phyloP scores from a whole-genome alignment of 2,329 filamentous ascomycete genomes.

The Geosmithia putterillii region DNA sequence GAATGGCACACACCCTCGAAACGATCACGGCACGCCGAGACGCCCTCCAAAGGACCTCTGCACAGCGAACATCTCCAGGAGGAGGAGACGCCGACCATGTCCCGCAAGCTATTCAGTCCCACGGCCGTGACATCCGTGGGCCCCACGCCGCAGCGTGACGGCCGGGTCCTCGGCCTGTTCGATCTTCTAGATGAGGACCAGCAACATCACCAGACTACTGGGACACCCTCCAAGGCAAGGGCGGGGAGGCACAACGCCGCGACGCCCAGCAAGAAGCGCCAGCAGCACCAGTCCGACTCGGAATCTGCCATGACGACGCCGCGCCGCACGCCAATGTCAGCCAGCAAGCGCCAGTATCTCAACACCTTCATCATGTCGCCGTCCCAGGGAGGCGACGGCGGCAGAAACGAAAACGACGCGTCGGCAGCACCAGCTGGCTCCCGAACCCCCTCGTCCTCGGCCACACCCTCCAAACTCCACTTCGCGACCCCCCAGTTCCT shows the following conservation, averaged over 20 bases:
- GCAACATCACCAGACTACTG: not conserved
- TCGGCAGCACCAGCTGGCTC: not conserved
- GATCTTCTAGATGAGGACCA: constrained; percentile 46
- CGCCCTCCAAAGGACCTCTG: constrained; percentile 28
- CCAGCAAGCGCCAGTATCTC: constrained; percentile 47
- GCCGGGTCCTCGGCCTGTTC: constrained; percentile 65
- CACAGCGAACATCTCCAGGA: constrained; percentile 27
- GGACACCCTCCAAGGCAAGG: not conserved
- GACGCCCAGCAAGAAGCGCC: constrained; percentile 32
- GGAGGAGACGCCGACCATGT: constrained; percentile 41
- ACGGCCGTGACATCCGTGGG: constrained; percentile 50
- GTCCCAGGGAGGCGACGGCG: constrained; percentile 32
- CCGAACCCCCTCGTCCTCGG: not conserved
- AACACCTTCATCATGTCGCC: constrained; percentile 58
- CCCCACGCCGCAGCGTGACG: constrained; percentile 71
- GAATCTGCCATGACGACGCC: constrained; percentile 12
- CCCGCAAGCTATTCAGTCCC: constrained; percentile 48
- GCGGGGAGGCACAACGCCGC: constrained; percentile 7
- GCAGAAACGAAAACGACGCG: constrained; percentile 15
- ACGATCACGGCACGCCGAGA: constrained; percentile 30
- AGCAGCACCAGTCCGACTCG: constrained; percentile 12
- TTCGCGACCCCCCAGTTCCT: constrained; percentile 65
- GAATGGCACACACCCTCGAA: constrained; percentile 35
- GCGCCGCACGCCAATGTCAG: constrained; percentile 35
- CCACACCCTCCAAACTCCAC: constrained; percentile 40